Conservation (phyloP, 2,329 filamentous ascomycete species). For the Xylaria sp. region DNA sequence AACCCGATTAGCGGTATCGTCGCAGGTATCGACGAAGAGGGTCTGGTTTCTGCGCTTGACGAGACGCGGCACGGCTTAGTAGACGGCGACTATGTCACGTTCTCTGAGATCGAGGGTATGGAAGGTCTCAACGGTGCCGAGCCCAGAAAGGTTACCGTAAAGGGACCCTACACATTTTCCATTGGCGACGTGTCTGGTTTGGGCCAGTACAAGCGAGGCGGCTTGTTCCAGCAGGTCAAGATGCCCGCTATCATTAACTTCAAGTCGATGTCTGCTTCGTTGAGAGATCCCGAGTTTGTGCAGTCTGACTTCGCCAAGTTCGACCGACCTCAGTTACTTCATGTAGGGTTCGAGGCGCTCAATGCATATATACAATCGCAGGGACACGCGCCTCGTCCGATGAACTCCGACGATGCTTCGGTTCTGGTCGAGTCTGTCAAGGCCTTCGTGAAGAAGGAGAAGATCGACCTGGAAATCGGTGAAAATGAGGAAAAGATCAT, state of each 20-base stretch:
- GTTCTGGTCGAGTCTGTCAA: constrained; percentile 81
- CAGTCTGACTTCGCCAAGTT: constrained; percentile 98
- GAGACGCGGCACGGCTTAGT: constrained; percentile 95
- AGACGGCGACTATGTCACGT: constrained; percentile 96
- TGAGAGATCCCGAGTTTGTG: constrained; percentile 89
- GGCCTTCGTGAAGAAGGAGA: constrained; percentile 77
- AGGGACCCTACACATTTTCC: constrained; percentile 96
- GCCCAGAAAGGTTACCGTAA: constrained; percentile 91
- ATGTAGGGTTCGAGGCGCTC: constrained; percentile 91
- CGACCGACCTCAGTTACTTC: constrained; percentile 90
- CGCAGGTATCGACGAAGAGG: constrained; percentile 88
- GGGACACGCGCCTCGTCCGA: constrained; percentile 80
- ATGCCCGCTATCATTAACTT: constrained; percentile 96
- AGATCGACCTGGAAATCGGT: constrained; percentile 84
- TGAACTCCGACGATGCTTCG: constrained; percentile 84
- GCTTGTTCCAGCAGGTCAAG: constrained; percentile 95
- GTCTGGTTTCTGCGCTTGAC: constrained; percentile 90
- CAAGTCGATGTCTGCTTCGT: constrained; percentile 78
- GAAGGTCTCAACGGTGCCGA: constrained; percentile 84
- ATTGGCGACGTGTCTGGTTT: constrained; percentile 92
- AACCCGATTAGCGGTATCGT: constrained; percentile 88
- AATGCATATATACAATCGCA: constrained; percentile 84
- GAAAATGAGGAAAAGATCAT: constrained; percentile 96
- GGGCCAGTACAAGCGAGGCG: constrained; percentile 87
- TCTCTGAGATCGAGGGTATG: constrained; percentile 93